These are phyloP conservation scores for Umbelopsis vinacea DNA, from an alignment of 192 early-diverging fungal species.

Conservation along the genomic window DNA sequence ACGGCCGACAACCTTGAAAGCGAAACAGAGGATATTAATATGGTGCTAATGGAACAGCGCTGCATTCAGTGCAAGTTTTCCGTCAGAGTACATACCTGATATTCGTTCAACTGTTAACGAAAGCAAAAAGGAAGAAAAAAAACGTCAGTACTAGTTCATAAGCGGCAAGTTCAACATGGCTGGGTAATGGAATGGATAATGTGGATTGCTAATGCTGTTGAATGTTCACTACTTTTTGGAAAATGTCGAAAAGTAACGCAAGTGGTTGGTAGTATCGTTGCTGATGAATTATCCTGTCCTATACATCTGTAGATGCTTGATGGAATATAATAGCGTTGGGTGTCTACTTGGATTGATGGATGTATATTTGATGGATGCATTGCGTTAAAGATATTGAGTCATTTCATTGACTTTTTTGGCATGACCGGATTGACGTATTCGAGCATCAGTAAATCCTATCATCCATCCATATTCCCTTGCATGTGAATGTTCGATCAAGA, in stretches of 20 bases:
- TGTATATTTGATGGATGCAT: too few relatives aligned
- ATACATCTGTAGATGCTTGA: too few relatives aligned
- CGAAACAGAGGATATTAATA: too few relatives aligned
- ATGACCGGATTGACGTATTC: conserved; percentile 3
- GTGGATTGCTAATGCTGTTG: too few relatives aligned
- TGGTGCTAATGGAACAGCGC: too few relatives aligned
- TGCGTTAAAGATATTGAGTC: too few relatives aligned
- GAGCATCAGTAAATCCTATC: background rate
- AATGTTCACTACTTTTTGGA: too few relatives aligned
- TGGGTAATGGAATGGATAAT: background rate
- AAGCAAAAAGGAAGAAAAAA: background rate
- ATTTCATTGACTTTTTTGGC: background rate
- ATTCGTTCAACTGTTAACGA: conserved; percentile 51
- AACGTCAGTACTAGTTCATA: background rate
- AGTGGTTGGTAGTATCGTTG: too few relatives aligned
- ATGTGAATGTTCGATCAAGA: background rate
- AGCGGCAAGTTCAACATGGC: background rate
- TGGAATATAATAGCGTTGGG: too few relatives aligned
- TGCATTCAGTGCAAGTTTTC: background rate
- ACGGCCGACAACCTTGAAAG: conserved; percentile 83
- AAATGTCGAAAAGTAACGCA: too few relatives aligned
- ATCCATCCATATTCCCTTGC: conserved; percentile 6
- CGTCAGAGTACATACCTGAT: conserved; percentile 37
- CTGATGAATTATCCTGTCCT: too few relatives aligned
- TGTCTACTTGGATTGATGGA: too few relatives aligned